phyloP scores from a whole-genome alignment of 2,329 filamentous ascomycete species.

The Alternaria solani region DNA sequence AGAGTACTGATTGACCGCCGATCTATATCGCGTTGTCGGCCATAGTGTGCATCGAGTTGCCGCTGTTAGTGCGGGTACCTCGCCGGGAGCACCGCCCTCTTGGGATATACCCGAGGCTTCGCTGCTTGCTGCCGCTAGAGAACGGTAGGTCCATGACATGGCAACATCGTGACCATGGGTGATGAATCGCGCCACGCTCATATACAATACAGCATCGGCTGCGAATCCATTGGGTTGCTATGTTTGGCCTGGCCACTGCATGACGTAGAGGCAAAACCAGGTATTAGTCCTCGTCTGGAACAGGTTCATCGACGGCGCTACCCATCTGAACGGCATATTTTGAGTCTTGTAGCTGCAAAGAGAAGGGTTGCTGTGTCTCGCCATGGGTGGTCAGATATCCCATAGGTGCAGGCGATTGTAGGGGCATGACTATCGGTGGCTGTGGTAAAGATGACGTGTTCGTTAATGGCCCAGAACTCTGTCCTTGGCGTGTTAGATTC shows the following conservation, averaged over 20 bases:
- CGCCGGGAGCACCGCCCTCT: not conserved
- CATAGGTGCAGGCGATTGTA: not conserved
- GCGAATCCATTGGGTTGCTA: not conserved
- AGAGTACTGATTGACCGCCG: not conserved
- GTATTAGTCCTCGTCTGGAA: not conserved
- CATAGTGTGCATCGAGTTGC: slow-evolving; percentile 1
- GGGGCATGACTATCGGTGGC: slow-evolving; percentile 8
- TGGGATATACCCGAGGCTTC: slow-evolving; percentile 4
- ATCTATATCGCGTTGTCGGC: not conserved
- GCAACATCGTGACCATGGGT: not conserved
- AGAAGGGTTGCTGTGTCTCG: not conserved
- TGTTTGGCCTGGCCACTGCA: not conserved
- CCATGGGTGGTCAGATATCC: not conserved
- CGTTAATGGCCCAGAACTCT: not conserved
- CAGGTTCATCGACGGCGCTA: not conserved
- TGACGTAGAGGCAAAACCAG: not conserved
- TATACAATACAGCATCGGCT: not conserved
- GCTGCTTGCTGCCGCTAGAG: slow-evolving; percentile 4
- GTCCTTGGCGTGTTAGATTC: not conserved
- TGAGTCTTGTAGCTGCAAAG: not conserved
- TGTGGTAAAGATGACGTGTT: slow-evolving; percentile 9
- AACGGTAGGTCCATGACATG: slow-evolving; percentile 1
- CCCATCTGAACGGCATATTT: not conserved
- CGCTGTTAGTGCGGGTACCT: slow-evolving; percentile 8
- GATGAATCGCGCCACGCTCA: not conserved